Evolutionary conservation across 2,329 filamentous ascomycete genomes (phyloP).

Genomic region (Paracoccidioides lutzii): DNA sequence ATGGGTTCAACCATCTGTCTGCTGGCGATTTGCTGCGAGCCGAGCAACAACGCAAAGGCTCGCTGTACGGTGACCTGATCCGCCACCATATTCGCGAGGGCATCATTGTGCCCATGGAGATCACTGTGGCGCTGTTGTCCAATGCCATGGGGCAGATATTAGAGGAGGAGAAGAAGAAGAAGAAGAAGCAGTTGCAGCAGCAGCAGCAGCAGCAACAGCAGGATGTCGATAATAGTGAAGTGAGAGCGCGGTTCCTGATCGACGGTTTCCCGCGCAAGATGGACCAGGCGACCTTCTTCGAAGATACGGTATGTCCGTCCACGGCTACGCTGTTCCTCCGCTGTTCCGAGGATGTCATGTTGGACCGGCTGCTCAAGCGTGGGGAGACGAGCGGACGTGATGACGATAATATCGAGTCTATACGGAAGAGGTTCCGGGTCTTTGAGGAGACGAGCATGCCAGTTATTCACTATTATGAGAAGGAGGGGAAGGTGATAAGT

Average conservation of each 20-base stretch:
- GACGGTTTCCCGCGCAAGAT: constrained; percentile 90
- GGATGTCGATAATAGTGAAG: constrained; percentile 22
- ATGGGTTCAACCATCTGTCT: constrained; percentile 84
- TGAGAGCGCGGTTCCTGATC: constrained; percentile 32
- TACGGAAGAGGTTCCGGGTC: constrained; percentile 88
- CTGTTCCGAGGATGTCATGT: constrained; percentile 81
- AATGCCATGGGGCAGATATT: constrained; percentile 68
- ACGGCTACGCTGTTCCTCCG: constrained; percentile 87
- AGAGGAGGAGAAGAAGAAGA: constrained; percentile 50
- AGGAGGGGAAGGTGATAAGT: constrained; percentile 65
- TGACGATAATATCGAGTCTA: constrained; percentile 91
- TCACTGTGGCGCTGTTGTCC: constrained; percentile 64
- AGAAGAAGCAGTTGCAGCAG: neutral
- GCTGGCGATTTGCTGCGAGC: constrained; percentile 88
- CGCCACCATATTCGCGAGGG: constrained; percentile 87
- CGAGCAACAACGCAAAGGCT: constrained; percentile 77
- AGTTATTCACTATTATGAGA: constrained; percentile 74
- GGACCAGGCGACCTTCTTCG: constrained; percentile 91
- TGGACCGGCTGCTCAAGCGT: constrained; percentile 67
- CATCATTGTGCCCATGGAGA: constrained; percentile 93
- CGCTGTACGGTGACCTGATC: constrained; percentile 86
- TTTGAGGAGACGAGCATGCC: constrained; percentile 97
- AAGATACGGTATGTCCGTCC: constrained; percentile 72
- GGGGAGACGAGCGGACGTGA: constrained; percentile 84
- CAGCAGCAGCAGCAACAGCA: neutral